A percentile compares a stretch with the other conserved stretches of the same genome.
Conservation (phyloP, 306 rosid genomes). For the Styphnolobium japonicum region DNA sequence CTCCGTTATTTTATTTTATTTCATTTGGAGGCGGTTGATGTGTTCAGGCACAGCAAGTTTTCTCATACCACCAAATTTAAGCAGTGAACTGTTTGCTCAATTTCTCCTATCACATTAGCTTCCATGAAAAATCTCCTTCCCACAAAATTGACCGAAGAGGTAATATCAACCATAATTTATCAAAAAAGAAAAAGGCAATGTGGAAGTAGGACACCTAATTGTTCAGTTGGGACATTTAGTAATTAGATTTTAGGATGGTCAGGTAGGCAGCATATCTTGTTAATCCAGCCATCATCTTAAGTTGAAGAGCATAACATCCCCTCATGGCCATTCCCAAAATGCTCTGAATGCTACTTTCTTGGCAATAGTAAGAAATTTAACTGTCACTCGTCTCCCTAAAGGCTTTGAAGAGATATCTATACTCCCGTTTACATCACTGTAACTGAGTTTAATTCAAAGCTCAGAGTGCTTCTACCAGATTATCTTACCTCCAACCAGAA, state of each 20-base stretch:
- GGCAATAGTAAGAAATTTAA: neutral
- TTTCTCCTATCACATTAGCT: neutral
- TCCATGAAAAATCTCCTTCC: too few species aligned
- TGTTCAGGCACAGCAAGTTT: neutral
- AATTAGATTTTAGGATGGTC: too few species aligned
- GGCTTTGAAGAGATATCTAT: neutral
- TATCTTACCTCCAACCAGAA: neutral
- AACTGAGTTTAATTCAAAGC: too few species aligned
- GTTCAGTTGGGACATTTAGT: neutral
- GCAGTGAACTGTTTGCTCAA: conserved; percentile 1
- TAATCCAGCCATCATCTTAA: too few species aligned
- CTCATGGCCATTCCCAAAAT: neutral
- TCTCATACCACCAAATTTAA: neutral
- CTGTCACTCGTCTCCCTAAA: neutral
- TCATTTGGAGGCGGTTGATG: neutral
- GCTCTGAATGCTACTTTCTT: neutral
- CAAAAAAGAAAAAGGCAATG: neutral
- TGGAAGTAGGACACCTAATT: neutral
- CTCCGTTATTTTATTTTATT: neutral
- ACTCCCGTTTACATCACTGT: too few species aligned
- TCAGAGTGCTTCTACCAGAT: neutral
- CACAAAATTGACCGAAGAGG: neutral
- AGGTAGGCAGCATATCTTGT: too few species aligned
- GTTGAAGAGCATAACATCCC: too few species aligned
- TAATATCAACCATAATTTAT: neutral